Conservation (phyloP, 2,329 filamentous ascomycete genomes). For the Fusarium abutilonis region DNA sequence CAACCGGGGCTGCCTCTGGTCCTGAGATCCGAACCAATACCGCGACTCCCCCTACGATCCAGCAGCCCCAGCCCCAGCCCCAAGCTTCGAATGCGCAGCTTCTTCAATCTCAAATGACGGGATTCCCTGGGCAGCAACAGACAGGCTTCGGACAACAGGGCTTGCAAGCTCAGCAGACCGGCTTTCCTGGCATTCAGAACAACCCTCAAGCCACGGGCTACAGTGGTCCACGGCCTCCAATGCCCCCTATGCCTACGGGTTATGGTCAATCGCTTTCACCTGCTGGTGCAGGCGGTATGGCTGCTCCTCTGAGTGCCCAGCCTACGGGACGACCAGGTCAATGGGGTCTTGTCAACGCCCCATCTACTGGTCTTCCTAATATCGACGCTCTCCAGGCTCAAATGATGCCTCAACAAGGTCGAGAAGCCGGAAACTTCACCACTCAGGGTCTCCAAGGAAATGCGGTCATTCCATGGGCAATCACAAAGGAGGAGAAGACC, state of each 20-base stretch:
- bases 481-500: slow-evolving; percentile 98
- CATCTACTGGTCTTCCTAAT: slow-evolving; percentile 87
- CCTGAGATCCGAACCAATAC: slow-evolving; percentile 67
- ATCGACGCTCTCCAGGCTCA: slow-evolving; percentile 91
- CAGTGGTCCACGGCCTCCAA: slow-evolving; percentile 83
- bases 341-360: slow-evolving; percentile 98
- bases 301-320: slow-evolving; percentile 82
- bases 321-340: slow-evolving; percentile 93
- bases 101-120: slow-evolving; percentile 74
- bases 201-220: slow-evolving; percentile 83
- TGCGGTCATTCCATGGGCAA: slow-evolving; percentile 96
- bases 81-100: slow-evolving; percentile 77
- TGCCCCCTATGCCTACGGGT: slow-evolving; percentile 80
- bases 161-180: slow-evolving; percentile 75
- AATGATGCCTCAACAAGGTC: slow-evolving; percentile 97
- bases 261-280: slow-evolving; percentile 66
- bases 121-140: slow-evolving; percentile 68
- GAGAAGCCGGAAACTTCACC: slow-evolving; percentile 83
- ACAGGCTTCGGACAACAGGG: slow-evolving; percentile 68
- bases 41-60: slow-evolving; percentile 63
- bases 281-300: slow-evolving; percentile 68
- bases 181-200: slow-evolving; percentile 70
- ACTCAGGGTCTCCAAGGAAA: slow-evolving; percentile 90
- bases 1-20: slow-evolving; percentile 66
- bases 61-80: slow-evolving; percentile 78